Conservation (phyloP, 768 basidiomycete genomes). For the Dacryopinax primogenitus region DNA sequence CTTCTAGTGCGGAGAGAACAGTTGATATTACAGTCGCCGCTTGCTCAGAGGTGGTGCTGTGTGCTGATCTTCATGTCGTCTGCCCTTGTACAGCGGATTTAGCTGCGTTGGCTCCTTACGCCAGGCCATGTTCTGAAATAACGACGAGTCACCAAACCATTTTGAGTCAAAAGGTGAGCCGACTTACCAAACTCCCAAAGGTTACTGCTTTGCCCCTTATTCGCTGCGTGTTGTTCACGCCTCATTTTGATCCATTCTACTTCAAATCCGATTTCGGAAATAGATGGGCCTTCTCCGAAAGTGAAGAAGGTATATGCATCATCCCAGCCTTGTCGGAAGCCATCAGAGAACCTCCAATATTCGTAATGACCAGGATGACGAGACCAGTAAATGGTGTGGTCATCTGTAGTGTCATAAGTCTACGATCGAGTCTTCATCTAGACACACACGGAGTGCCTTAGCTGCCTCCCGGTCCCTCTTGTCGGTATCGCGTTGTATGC, state of each 20-base stretch:
- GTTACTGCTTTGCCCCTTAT: conserved; percentile 31
- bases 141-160: neutral
- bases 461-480: conserved; percentile 26
- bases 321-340: conserved; percentile 59
- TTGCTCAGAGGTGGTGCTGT: no score
- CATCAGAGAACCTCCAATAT: conserved; percentile 53
- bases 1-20: no score
- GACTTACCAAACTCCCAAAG: conserved; percentile 57
- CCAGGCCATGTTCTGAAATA: neutral
- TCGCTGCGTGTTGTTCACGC: conserved; percentile 33
- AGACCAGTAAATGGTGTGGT: conserved; percentile 36
- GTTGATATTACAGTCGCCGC: no score
- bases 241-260: conserved; percentile 44
- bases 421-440: neutral
- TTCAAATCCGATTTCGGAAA: conserved; percentile 52
- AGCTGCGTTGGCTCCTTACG: neutral
- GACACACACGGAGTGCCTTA: conserved; percentile 24
- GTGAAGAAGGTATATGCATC: conserved; percentile 48
- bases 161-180: neutral
- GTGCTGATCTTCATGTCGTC: neutral
- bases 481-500: conserved; percentile 15
- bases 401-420: conserved; percentile 18
- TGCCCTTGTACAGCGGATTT: neutral
- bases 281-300: conserved; percentile 21
- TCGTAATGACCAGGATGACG: conserved; percentile 46